Conservation (phyloP, 345 rosid species). For the Crucihimalaya himalaica region DNA sequence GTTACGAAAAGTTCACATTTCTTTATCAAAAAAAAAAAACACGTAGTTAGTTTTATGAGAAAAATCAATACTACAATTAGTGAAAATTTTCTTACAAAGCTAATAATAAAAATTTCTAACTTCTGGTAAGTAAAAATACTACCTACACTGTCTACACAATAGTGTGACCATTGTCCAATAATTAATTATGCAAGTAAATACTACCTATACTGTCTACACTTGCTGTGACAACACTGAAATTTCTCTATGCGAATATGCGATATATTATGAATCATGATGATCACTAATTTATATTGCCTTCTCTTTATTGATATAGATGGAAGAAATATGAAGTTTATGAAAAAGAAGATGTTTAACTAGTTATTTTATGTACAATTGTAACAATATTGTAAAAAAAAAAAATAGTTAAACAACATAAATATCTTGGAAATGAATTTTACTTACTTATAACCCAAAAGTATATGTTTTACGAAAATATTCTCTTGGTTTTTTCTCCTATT, state of each 20-base stretch:
- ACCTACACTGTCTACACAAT: background rate
- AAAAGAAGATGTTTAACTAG: background rate
- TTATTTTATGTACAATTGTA: no score
- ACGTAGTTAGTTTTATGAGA: background rate
- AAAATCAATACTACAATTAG: background rate
- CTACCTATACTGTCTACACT: background rate
- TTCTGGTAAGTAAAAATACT: background rate
- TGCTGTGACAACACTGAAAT: background rate
- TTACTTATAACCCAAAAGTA: background rate
- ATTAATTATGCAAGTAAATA: background rate
- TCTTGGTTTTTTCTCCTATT: conserved; percentile 1
- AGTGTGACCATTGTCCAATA: conserved; percentile 1
- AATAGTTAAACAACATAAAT: no score
- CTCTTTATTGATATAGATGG: background rate
- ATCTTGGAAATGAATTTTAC: background rate
- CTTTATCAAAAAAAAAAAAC: background rate
- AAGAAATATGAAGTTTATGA: background rate
- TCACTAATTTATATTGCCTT: background rate
- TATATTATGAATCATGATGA: background rate
- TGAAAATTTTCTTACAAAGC: background rate
- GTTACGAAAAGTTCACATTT: background rate
- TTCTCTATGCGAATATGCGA: background rate
- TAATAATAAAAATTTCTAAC: no score
- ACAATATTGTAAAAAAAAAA: no score
- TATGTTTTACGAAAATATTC: background rate